phyloP scores from a whole-genome alignment of 2,329 filamentous ascomycete species.

The Trichophyton rubrum region DNA sequence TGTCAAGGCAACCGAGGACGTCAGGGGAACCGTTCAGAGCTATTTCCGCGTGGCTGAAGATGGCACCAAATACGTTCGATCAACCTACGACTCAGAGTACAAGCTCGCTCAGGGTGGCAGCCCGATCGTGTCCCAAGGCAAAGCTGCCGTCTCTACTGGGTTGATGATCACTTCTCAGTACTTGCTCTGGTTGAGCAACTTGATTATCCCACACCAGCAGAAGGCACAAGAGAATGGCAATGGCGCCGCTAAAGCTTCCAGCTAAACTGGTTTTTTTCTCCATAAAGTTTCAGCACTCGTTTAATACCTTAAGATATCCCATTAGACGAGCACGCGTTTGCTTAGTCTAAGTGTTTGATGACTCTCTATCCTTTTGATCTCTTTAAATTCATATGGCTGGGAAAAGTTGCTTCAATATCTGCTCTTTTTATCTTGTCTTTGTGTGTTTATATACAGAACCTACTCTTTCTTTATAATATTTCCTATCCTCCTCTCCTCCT shows the following conservation, averaged over 20 bases:
- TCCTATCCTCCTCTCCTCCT: background rate
- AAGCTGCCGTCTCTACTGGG: conserved; percentile 56
- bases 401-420: background rate
- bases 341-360: background rate
- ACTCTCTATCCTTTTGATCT: background rate
- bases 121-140: conserved; percentile 53
- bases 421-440: background rate
- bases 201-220: conserved; percentile 5
- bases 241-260: background rate
- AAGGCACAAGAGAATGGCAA: conserved; percentile 7
- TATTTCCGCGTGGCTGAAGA: conserved; percentile 50
- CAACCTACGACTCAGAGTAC: conserved; percentile 34
- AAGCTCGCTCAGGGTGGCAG: conserved; percentile 38
- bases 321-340: background rate
- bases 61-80: conserved; percentile 36
- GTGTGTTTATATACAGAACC: background rate
- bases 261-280: background rate
- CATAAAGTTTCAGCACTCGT: background rate
- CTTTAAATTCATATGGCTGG: background rate
- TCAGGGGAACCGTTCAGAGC: conserved; percentile 52
- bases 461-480: background rate
- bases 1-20: conserved; percentile 61
- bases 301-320: background rate
- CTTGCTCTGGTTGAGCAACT: conserved; percentile 44
- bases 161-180: conserved; percentile 56